Evolutionary conservation across 306 rosid species (phyloP).

Genomic region (Rosa rugosa): DNA sequence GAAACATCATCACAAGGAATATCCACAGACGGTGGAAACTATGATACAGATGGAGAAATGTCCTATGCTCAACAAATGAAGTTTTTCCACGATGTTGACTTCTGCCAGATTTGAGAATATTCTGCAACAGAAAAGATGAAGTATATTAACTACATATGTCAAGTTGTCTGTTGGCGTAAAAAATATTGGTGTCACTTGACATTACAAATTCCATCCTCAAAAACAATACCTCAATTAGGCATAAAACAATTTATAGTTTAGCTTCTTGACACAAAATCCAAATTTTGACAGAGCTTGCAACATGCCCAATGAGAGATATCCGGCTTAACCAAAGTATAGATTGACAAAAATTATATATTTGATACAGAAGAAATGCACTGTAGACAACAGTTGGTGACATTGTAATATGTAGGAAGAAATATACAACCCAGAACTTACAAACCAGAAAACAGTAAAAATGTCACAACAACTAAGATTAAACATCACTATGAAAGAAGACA

Average conservation of each 20-base stretch:
- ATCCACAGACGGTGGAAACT: constrained; percentile 96
- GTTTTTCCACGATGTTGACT: constrained; percentile 77
- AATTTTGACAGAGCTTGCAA: neutral
- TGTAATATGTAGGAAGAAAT: neutral
- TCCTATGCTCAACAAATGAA: constrained; percentile 95
- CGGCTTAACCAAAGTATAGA: neutral
- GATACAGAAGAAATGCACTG: neutral
- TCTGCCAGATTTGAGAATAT: constrained; percentile 46
- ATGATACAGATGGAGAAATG: constrained; percentile 91
- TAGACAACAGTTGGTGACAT: neutral
- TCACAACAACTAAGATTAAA: neutral
- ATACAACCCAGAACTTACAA: neutral
- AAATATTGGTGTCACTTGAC: neutral
- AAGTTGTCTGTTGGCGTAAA: neutral
- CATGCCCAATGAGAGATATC: neutral
- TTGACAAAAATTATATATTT: neutral
- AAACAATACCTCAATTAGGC: neutral
- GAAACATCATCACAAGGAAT: constrained; percentile 96
- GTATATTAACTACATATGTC: constrained; percentile 6
- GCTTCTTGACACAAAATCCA: neutral
- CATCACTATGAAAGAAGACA: constrained; percentile 24
- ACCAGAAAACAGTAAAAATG: neutral
- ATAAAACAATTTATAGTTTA: neutral
- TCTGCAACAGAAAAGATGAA: constrained; percentile 40
- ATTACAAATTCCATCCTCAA: neutral